Evolutionary conservation across 75 land plant genomes (phyloP).

Genomic region (Sequoiadendron giganteum): DNA sequence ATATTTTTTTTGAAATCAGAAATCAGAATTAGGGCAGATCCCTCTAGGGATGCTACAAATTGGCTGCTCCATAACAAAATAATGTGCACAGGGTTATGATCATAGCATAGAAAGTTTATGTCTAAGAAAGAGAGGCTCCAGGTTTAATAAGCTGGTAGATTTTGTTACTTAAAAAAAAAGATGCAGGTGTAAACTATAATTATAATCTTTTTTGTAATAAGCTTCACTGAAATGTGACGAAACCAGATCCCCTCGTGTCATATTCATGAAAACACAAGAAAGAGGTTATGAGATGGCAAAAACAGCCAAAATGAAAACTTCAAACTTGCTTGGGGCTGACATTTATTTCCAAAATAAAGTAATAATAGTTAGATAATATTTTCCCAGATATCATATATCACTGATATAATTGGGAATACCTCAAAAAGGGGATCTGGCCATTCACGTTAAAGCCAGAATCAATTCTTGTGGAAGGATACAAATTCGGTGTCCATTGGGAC

Average conservation of each 20-base stretch:
- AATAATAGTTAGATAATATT: background rate
- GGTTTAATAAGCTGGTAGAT: background rate
- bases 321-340: background rate
- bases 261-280: background rate
- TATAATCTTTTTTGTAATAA: background rate
- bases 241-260: background rate
- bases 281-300: background rate
- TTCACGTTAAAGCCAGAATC: background rate
- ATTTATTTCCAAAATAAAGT: background rate
- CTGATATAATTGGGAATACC: background rate
- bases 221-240: background rate
- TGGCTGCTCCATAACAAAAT: background rate
- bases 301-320: background rate
- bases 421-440: background rate
- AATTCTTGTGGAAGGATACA: background rate
- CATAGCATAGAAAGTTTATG: background rate
- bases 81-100: background rate
- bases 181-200: background rate
- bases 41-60: background rate
- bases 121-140: background rate
- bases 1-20: too few relatives aligned
- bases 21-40: too few relatives aligned
- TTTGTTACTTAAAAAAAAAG: background rate
- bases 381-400: background rate
- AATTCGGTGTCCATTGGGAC: background rate